Percentiles rank a stretch among this genome's conserved stretches.
Evolutionary conservation across 495 filamentous ascomycete species (phyloP).

Genomic region (Xylaria scruposa): DNA sequence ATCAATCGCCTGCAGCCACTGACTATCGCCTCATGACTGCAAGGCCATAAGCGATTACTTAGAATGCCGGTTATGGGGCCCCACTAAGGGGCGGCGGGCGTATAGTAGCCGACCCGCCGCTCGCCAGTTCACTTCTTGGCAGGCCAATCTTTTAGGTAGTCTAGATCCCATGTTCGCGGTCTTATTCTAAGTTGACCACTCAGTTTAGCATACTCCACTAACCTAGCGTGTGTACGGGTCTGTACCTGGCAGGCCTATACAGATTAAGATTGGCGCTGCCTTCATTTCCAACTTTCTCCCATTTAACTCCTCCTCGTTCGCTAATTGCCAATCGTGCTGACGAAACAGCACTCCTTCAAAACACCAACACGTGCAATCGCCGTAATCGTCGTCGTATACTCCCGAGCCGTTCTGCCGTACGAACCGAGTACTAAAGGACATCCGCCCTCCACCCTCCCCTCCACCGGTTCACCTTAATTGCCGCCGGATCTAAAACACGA

Average conservation of each 20-base stretch:
- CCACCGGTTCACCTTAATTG: background rate
- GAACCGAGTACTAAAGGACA: background rate
- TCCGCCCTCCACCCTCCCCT: background rate
- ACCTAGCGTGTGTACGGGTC: slow-evolving; percentile 10
- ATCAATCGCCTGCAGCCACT: no score
- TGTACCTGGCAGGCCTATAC: slow-evolving; percentile 1
- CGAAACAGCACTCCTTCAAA: slow-evolving; percentile 7
- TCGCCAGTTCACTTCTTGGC: background rate
- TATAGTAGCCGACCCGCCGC: slow-evolving; percentile 1
- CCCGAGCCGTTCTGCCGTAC: background rate
- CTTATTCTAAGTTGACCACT: background rate
- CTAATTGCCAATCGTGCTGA: slow-evolving; percentile 27
- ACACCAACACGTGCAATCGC: slow-evolving; percentile 24
- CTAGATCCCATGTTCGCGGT: background rate
- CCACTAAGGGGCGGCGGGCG: background rate
- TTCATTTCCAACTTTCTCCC: slow-evolving; percentile 28
- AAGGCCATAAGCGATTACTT: background rate
- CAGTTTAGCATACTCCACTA: background rate
- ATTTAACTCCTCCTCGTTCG: background rate
- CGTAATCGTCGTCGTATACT: background rate
- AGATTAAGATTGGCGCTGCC: slow-evolving; percentile 25
- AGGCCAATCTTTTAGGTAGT: no score
- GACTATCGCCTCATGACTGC: no score
- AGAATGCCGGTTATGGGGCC: background rate
- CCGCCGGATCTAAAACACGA: slow-evolving; percentile 4